These are phyloP conservation scores for Eurotiales sp. DNA, from an alignment of 2,329 filamentous ascomycete genomes.

Conservation along the genomic window DNA sequence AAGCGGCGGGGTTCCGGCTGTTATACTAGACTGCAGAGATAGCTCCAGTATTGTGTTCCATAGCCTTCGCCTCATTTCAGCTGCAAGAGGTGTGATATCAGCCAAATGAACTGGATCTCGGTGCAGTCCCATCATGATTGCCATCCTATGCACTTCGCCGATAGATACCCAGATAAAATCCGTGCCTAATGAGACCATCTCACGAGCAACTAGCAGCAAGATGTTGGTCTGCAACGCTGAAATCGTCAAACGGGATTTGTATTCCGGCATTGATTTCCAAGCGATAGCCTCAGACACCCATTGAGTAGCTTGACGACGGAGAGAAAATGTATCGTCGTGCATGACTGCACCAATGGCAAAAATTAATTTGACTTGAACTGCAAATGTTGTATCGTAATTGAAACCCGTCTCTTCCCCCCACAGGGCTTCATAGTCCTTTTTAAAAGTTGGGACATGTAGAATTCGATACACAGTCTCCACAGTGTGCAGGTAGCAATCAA, in stretches of 20 bases:
- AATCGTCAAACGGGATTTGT: slow-evolving; percentile 25
- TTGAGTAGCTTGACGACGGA: slow-evolving; percentile 46
- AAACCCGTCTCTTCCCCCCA: slow-evolving; percentile 37
- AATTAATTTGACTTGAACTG: slow-evolving; percentile 56
- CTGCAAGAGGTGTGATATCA: slow-evolving; percentile 3
- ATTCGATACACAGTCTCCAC: slow-evolving; percentile 55
- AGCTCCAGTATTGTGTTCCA: slow-evolving; percentile 36
- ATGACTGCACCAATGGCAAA: slow-evolving; percentile 53
- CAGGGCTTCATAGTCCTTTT: slow-evolving; percentile 50
- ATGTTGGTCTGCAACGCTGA: slow-evolving; percentile 27
- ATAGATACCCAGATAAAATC: slow-evolving; percentile 32
- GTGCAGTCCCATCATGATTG: slow-evolving; percentile 32
- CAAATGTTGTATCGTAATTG: slow-evolving; percentile 38
- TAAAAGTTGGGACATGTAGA: slow-evolving; percentile 56
- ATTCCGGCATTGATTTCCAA: slow-evolving; percentile 25
- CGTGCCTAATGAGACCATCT: slow-evolving; percentile 27
- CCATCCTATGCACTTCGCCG: slow-evolving; percentile 25
- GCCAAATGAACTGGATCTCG: slow-evolving; percentile 18
- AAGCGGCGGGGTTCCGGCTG: slow-evolving; percentile 26
- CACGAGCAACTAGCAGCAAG: slow-evolving; percentile 30
- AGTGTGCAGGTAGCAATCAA: slow-evolving; percentile 53
- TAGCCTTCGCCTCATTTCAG: slow-evolving; percentile 27
- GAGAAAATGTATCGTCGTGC: slow-evolving; percentile 50
- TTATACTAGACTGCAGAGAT: slow-evolving; percentile 26
- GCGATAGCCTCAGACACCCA: slow-evolving; percentile 22